Evolutionary conservation across 225 moss, liverwort and hornwort species (phyloP).

Genomic region (Physcomitrium patens): DNA sequence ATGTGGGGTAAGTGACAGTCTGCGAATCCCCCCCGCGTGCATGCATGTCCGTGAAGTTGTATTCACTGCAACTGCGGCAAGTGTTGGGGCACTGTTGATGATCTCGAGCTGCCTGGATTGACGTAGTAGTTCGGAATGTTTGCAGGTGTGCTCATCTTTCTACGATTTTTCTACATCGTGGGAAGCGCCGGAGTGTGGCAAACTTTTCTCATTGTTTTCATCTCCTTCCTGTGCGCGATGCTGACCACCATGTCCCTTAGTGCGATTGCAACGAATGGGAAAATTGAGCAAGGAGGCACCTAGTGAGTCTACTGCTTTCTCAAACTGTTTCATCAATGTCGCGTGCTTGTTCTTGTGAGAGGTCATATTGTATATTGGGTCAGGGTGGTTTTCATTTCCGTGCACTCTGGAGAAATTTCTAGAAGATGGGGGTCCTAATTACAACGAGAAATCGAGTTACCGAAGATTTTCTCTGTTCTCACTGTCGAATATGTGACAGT

Average conservation of each 20-base stretch:
- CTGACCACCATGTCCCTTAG: constrained; percentile 69
- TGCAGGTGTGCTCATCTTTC: constrained; percentile 73
- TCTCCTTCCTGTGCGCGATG: constrained; percentile 68
- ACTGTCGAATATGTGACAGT: constrained; percentile 31
- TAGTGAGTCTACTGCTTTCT: constrained; percentile 48
- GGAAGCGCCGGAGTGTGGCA: constrained; percentile 80
- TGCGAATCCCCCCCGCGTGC: not conserved
- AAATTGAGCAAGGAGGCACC: constrained; percentile 78
- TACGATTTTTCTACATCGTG: constrained; percentile 76
- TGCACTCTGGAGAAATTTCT: not conserved
- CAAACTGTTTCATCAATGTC: not conserved
- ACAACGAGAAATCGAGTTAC: not conserved
- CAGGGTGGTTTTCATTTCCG: too few relatives aligned
- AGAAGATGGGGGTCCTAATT: not conserved
- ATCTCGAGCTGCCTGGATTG: too few relatives aligned
- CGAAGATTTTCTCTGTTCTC: too few relatives aligned
- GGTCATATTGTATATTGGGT: too few relatives aligned
- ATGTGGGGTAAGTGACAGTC: constrained; percentile 62
- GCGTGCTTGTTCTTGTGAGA: too few relatives aligned
- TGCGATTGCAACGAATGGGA: constrained; percentile 78
- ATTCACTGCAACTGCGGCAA: too few relatives aligned
- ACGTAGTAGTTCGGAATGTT: not conserved
- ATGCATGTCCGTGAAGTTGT: too few relatives aligned
- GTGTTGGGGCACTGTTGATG: too few relatives aligned
- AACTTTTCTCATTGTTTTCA: constrained; percentile 50